Percentiles rank a stretch among this genome's conserved stretches.
These are phyloP conservation scores for Orbilia ellipsospora DNA, from an alignment of 2,329 filamentous ascomycete genomes.

Conservation along the genomic window DNA sequence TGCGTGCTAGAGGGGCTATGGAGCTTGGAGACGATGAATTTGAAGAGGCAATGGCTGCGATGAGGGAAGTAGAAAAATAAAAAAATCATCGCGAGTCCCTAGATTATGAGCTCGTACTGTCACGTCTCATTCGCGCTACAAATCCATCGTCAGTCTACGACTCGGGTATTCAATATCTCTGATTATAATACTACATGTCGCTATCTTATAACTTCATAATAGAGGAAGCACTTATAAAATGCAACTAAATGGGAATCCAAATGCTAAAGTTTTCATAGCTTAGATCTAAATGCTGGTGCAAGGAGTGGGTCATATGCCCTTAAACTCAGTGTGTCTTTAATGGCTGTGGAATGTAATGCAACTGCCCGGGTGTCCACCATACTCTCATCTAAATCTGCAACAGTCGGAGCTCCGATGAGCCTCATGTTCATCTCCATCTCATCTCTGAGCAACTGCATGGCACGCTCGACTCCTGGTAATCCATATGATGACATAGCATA, in stretches of 20 bases:
- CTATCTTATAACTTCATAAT: not conserved
- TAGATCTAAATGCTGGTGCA: conserved; percentile 40
- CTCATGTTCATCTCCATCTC: conserved; percentile 99
- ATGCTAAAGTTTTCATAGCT: conserved; percentile 16
- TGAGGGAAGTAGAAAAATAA: conserved; percentile 66
- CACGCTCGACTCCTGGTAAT: conserved; percentile 83
- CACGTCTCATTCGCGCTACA: too few relatives aligned
- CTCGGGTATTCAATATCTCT: not conserved
- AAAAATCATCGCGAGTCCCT: not conserved
- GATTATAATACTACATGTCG: not conserved
- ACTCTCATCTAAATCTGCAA: conserved; percentile 82
- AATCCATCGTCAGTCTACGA: too few relatives aligned
- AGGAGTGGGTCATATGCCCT: conserved; percentile 48
- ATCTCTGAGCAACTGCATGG: conserved; percentile 91
- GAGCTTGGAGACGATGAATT: conserved; percentile 63
- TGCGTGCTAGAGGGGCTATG: not conserved
- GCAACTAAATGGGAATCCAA: not conserved
- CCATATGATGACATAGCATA: conserved; percentile 97
- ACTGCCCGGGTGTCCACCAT: conserved; percentile 77
- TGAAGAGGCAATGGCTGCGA: conserved; percentile 74
- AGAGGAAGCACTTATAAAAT: not conserved
- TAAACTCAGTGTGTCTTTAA: conserved; percentile 46
- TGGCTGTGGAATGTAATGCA: conserved; percentile 43
- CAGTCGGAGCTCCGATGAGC: conserved; percentile 79
- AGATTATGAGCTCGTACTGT: too few relatives aligned